These are phyloP conservation scores for Sclerotinia minor DNA, from an alignment of 2,329 filamentous ascomycete species.

Conservation along the genomic window DNA sequence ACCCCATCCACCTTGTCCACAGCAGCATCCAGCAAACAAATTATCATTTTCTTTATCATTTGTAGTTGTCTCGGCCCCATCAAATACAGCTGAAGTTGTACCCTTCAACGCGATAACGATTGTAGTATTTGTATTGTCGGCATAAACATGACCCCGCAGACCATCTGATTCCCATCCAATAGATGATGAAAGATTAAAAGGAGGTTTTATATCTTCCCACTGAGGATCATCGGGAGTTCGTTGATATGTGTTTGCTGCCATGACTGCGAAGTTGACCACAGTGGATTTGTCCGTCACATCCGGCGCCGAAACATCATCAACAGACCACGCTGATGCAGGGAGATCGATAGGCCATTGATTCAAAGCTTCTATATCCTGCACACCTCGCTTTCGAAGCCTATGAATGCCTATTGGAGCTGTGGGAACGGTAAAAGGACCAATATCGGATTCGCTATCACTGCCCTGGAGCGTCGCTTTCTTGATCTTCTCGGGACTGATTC, in stretches of 20 bases:
- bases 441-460: slow-evolving; percentile 4
- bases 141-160: slow-evolving; percentile 85
- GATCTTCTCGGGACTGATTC: slow-evolving; percentile 22
- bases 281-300: slow-evolving; percentile 83
- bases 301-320: slow-evolving; percentile 59
- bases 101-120: slow-evolving; percentile 90
- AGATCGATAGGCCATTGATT: slow-evolving; percentile 13
- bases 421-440: slow-evolving; percentile 19
- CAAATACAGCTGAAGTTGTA: slow-evolving; percentile 82
- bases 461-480: slow-evolving; percentile 5
- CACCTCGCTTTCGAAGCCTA: slow-evolving; percentile 18
- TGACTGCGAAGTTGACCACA: slow-evolving; percentile 76
- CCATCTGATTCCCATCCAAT: slow-evolving; percentile 92
- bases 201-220: slow-evolving; percentile 73
- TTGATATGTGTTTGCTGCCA: slow-evolving; percentile 86
- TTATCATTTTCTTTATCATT: slow-evolving; percentile 98
- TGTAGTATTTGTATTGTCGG: slow-evolving; percentile 79
- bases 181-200: slow-evolving; percentile 71
- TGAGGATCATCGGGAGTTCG: slow-evolving; percentile 66
- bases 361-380: slow-evolving; percentile 24
- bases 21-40: slow-evolving; percentile 94
- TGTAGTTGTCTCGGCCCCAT: slow-evolving; percentile 90
- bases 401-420: slow-evolving; percentile 22
- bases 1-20: slow-evolving; percentile 82
- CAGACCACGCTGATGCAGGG: slow-evolving; percentile 20